Base-by-base conservation (phyloP, 495 filamentous ascomycete genomes). In the Tuber aestivum region DNA sequence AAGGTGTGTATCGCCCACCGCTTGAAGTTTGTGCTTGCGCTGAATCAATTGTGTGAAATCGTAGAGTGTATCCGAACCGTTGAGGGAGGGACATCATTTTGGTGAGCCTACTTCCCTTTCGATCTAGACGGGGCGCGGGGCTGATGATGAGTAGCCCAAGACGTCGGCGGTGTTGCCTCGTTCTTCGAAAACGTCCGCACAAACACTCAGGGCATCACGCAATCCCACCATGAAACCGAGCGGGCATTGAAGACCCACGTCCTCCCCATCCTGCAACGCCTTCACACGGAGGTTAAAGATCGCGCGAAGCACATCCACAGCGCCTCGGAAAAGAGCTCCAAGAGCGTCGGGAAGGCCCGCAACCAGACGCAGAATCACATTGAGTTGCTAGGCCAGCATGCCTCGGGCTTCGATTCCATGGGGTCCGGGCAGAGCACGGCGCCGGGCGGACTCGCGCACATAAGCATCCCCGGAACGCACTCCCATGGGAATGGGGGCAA, bases 281-380 rank as follows among this genome's bases (percentile, higher is more conserved):
- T 99, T 41, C 94, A 97, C 85, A 90, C 94, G 82, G 95, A 98
- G 82, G 95, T 99, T 86, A 98, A 97, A 87, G 90, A 91, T 84
- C 97, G 97, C 86, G 86, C 88, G 48, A 98, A 97, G 87, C 93
- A 97, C 84, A 88, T 99, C 9, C 87, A 87, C 65, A 87, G 90
- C 69, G 93, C 94, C n/a, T 92, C 92, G n/a, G 89, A 89, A 74
- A 97, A 95, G 87, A 87, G 89, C 12, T 89, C 92, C 61, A 99
- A 97, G 85, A 90, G 91, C 32, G 94, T 98, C 41, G 92, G 96
- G 70, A 98, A 97, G 85, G 91, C 94, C 35, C 91, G 96, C 72
- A 89, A 89, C 78, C 83, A 85, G 18, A 97, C 95, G 1, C 95
- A 98, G 87, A 97, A 95, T 86, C 93, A 97, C 78, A 97, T 99